Percentiles rank a stretch among this genome's conserved stretches.
Evolutionary conservation across 345 rosid species (phyloP).

Genomic region (Arabidopsis arenosa): DNA sequence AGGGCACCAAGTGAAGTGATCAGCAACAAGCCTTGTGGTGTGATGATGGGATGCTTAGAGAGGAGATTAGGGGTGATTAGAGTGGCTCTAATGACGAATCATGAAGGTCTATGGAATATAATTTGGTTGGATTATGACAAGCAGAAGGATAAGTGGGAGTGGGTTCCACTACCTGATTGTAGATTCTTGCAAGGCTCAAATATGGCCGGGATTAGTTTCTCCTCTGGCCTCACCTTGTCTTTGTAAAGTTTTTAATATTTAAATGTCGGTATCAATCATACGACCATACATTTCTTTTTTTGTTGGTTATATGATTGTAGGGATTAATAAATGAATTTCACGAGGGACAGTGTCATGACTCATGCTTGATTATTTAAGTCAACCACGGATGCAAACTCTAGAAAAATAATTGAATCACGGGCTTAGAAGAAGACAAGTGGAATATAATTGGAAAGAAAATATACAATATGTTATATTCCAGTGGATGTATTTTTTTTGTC

Average conservation of each 20-base stretch:
- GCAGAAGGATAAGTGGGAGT: slow-evolving; percentile 49
- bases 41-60: slow-evolving; percentile 74
- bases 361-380: slow-evolving; percentile 37
- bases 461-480: no score
- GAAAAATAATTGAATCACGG: slow-evolving; percentile 43
- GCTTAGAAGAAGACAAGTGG: not conserved
- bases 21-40: slow-evolving; percentile 56
- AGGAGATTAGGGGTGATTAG: slow-evolving; percentile 53
- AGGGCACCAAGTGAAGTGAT: slow-evolving; percentile 51
- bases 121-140: slow-evolving; percentile 61
- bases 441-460: no score
- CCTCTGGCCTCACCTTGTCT: slow-evolving; percentile 62
- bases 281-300: slow-evolving; percentile 31
- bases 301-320: slow-evolving; percentile 23
- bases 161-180: slow-evolving; percentile 59
- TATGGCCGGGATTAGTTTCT: slow-evolving; percentile 77
- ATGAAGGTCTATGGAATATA: slow-evolving; percentile 65
- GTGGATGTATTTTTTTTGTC: no score
- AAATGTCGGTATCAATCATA: slow-evolving; percentile 35
- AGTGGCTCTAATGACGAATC: slow-evolving; percentile 61
- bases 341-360: slow-evolving; percentile 42
- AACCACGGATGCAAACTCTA: slow-evolving; percentile 40
- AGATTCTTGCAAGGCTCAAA: slow-evolving; percentile 65
- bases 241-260: slow-evolving; percentile 38
- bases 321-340: slow-evolving; percentile 35